Conservation (phyloP, 2,329 filamentous ascomycete genomes). For the Dryadomyces quercus-mongolicae region DNA sequence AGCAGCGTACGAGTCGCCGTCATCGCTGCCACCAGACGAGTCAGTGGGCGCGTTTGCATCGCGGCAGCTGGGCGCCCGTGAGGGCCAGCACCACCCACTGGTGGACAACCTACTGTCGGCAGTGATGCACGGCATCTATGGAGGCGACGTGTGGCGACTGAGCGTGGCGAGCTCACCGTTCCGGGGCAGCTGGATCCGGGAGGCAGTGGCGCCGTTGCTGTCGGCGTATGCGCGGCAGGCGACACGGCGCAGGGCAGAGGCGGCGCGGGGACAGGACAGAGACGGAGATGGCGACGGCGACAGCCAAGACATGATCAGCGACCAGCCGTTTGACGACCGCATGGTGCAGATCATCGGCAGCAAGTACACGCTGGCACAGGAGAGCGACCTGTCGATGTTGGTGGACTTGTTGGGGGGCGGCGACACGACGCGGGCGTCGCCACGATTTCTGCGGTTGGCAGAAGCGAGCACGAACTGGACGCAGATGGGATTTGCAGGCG, state of each 20-base stretch:
- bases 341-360: background rate
- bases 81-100: constrained; percentile 28
- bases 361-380: background rate
- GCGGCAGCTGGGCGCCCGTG: constrained; percentile 30
- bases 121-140: constrained; percentile 78
- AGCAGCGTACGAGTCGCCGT: constrained; percentile 14
- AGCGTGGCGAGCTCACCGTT: constrained; percentile 35
- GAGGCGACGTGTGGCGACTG: constrained; percentile 72
- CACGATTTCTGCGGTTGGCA: constrained; percentile 16
- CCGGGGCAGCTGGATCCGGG: constrained; percentile 6
- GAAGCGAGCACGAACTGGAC: constrained; percentile 17
- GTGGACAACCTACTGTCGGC: constrained; percentile 67
- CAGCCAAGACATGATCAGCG: background rate
- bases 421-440: constrained; percentile 4
- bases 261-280: background rate
- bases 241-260: background rate
- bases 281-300: background rate
- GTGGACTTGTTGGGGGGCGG: constrained; percentile 7
- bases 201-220: background rate
- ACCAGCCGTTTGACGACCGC: background rate
- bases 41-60: constrained; percentile 58
- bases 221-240: background rate
- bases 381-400: constrained; percentile 5
- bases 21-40: constrained; percentile 41
- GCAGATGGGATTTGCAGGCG: constrained; percentile 38